Percentiles rank a stretch among this genome's conserved stretches.
These are phyloP conservation scores for Rostrohypoxylon terebratum DNA, from an alignment of 495 filamentous ascomycete genomes.

Conservation along the genomic window DNA sequence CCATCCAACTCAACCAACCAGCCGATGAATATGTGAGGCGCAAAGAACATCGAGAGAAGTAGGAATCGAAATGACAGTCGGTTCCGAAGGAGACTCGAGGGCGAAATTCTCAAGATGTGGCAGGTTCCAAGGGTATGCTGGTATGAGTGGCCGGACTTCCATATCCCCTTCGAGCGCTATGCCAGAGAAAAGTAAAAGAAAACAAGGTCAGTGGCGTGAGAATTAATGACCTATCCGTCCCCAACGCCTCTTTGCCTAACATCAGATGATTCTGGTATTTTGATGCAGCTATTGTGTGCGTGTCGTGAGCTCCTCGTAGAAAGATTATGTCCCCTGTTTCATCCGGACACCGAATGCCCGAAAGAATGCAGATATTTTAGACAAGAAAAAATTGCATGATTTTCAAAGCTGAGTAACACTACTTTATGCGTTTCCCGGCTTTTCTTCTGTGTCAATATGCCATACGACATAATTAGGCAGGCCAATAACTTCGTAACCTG, in stretches of 20 bases:
- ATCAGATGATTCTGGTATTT: slow-evolving; percentile 43
- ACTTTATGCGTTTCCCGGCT: slow-evolving; percentile 78
- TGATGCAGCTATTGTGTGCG: slow-evolving; percentile 47
- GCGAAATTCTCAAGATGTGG: slow-evolving; percentile 19
- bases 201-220: slow-evolving; percentile 27
- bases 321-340: slow-evolving; percentile 50
- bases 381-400: slow-evolving; percentile 37
- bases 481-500: slow-evolving; percentile 91
- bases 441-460: slow-evolving; percentile 99
- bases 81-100: background rate
- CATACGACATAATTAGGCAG: slow-evolving; percentile 98
- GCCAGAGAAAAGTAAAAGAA: slow-evolving; percentile 40
- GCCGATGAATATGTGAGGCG: slow-evolving; percentile 25
- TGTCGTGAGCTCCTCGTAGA: slow-evolving; percentile 55
- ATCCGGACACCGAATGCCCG: slow-evolving; percentile 47
- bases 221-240: slow-evolving; percentile 40
- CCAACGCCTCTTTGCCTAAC: slow-evolving; percentile 47
- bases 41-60: slow-evolving; percentile 19
- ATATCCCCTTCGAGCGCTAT: slow-evolving; percentile 35
- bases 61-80: background rate
- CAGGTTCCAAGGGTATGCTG: background rate
- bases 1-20: slow-evolving; percentile 35
- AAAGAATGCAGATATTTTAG: slow-evolving; percentile 34
- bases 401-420: slow-evolving; percentile 13
- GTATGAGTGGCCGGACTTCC: slow-evolving; percentile 32